phyloP scores from a whole-genome alignment of 2,329 filamentous ascomycete genomes.

The Diplodia sapinea region DNA sequence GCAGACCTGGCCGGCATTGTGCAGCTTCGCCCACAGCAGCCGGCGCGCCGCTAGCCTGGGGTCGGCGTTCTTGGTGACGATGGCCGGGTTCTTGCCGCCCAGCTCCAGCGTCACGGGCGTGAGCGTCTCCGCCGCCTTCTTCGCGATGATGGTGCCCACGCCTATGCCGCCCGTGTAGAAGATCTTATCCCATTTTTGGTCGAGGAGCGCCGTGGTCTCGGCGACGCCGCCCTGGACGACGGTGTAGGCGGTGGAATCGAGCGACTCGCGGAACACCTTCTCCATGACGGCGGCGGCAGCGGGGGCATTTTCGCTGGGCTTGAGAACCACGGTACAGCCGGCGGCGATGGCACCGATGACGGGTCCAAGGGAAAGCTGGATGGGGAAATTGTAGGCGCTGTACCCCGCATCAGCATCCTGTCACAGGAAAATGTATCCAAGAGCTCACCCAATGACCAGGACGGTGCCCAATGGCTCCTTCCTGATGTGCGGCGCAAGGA shows the following conservation, averaged over 20 bases:
- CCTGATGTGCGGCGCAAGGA: slow-evolving; percentile 75
- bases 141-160: slow-evolving; percentile 68
- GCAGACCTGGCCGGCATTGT: slow-evolving; percentile 90
- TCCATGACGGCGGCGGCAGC: slow-evolving; percentile 78
- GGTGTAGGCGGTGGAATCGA: slow-evolving; percentile 78
- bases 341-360: slow-evolving; percentile 89
- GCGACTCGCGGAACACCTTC: slow-evolving; percentile 74
- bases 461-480: slow-evolving; percentile 87
- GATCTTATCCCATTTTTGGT: slow-evolving; percentile 96
- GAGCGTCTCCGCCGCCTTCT: slow-evolving; percentile 60
- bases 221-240: slow-evolving; percentile 81
- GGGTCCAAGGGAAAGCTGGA: slow-evolving; percentile 79
- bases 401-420: slow-evolving; percentile 39
- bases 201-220: slow-evolving; percentile 80
- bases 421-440: neutral
- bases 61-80: slow-evolving; percentile 84
- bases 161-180: slow-evolving; percentile 85
- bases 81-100: slow-evolving; percentile 89
- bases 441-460: slow-evolving; percentile 75
- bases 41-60: slow-evolving; percentile 79
- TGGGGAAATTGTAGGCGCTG: slow-evolving; percentile 89
- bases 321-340: slow-evolving; percentile 87
- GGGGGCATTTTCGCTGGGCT: slow-evolving; percentile 85
- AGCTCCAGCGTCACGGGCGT: slow-evolving; percentile 91
- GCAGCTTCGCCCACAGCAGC: slow-evolving; percentile 84